Percentiles rank a stretch among this genome's conserved stretches.
These are phyloP conservation scores for Lentinula sp. DNA, from an alignment of 768 basidiomycete species.

Conservation along the genomic window DNA sequence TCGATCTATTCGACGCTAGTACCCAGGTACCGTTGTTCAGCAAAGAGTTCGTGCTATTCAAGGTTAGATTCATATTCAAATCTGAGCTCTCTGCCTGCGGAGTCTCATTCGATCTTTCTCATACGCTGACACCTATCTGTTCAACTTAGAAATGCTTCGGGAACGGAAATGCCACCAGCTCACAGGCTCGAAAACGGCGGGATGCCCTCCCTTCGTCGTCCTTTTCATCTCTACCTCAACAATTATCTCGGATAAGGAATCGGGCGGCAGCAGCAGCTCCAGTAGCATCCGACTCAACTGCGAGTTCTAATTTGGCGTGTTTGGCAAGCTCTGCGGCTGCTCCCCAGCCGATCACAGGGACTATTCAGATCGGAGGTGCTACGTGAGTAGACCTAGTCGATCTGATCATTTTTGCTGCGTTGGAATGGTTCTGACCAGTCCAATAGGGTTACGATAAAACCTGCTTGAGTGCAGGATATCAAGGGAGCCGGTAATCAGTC, in stretches of 20 bases:
- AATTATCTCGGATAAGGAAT: background rate
- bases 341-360: background rate
- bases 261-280: conserved; percentile 1
- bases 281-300: background rate
- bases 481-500: too few relatives aligned
- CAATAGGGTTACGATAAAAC: background rate
- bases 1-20: conserved; percentile 21
- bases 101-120: background rate
- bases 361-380: background rate
- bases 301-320: background rate
- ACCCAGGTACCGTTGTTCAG: conserved; percentile 21
- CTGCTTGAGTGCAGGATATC: background rate
- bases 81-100: background rate
- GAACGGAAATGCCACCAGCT: background rate
- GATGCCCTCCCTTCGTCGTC: background rate
- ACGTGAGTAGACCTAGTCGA: background rate
- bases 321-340: background rate
- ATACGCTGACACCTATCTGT: background rate
- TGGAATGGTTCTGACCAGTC: background rate
- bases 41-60: conserved; percentile 25
- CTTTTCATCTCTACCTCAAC: too few relatives aligned
- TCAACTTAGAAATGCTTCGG: background rate
- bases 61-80: conserved; percentile 14
- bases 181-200: background rate
- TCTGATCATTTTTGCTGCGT: background rate